phyloP scores from a whole-genome alignment of 306 rosid genomes.

The Hippophae rhamnoides region DNA sequence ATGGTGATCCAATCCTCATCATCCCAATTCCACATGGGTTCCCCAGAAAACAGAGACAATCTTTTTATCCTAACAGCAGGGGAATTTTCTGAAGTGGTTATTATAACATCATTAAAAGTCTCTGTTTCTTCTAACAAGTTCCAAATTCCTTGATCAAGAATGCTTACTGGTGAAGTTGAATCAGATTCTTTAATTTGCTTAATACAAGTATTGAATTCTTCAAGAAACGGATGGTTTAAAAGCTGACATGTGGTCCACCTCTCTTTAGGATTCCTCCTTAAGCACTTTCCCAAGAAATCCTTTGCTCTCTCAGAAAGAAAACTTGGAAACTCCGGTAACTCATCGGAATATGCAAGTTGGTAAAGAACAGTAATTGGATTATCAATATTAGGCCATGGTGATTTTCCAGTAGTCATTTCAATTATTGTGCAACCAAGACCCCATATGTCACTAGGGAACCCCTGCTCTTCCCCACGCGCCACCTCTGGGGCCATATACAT shows the following conservation, averaged over 20 bases:
- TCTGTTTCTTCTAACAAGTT: too few species aligned
- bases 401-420: slow-evolving; percentile 55
- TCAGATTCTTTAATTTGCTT: too few species aligned
- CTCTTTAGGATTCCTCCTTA: slow-evolving; percentile 55
- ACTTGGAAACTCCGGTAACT: slow-evolving; percentile 53
- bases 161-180: too few species aligned
- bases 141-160: too few species aligned
- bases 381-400: slow-evolving; percentile 54
- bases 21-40: too few species aligned
- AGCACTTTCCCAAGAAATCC: slow-evolving; percentile 71
- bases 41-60: too few species aligned
- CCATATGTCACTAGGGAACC: slow-evolving; percentile 68
- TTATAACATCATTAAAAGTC: too few species aligned
- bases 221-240: slow-evolving; percentile 65
- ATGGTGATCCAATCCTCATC: too few species aligned
- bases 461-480: slow-evolving; percentile 77
- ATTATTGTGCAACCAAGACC: slow-evolving; percentile 77
- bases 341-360: slow-evolving; percentile 49
- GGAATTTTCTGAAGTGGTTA: too few species aligned
- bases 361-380: slow-evolving; percentile 56
- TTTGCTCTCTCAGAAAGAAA: slow-evolving; percentile 49
- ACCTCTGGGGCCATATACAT: slow-evolving; percentile 90
- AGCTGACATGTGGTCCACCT: slow-evolving; percentile 68
- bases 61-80: too few species aligned
- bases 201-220: slow-evolving; percentile 8